These are phyloP conservation scores for Blastobotrys raffinosifermentans DNA, from an alignment of 1,139 yeast genomes.

Conservation along the genomic window DNA sequence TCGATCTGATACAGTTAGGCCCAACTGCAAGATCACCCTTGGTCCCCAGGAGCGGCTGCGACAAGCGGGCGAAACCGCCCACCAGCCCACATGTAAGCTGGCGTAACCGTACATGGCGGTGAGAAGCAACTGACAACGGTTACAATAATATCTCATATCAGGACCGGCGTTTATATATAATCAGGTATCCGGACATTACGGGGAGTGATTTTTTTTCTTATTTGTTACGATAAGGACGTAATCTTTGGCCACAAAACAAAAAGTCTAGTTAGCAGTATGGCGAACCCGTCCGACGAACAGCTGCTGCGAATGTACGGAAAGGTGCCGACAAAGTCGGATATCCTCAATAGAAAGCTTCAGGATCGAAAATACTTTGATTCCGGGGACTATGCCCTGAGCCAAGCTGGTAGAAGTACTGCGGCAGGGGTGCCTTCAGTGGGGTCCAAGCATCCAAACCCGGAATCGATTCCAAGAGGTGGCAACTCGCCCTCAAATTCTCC, in stretches of 20 bases:
- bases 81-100: too few relatives aligned
- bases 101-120: too few relatives aligned
- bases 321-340: slow-evolving; percentile 79
- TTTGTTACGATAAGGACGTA: not conserved
- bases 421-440: slow-evolving; percentile 34
- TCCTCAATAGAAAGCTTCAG: slow-evolving; percentile 60
- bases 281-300: slow-evolving; percentile 37
- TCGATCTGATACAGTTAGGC: too few relatives aligned
- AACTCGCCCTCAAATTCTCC: slow-evolving; percentile 12
- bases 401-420: slow-evolving; percentile 45
- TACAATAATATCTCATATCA: too few relatives aligned
- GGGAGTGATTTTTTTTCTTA: too few relatives aligned
- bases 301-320: slow-evolving; percentile 80
- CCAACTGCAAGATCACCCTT: too few relatives aligned
- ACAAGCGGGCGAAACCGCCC: too few relatives aligned
- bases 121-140: too few relatives aligned
- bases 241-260: slow-evolving; percentile 7
- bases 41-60: too few relatives aligned
- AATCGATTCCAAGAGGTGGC: slow-evolving; percentile 33
- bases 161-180: too few relatives aligned
- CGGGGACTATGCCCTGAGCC: slow-evolving; percentile 94
- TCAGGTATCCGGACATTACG: too few relatives aligned
- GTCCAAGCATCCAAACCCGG: slow-evolving; percentile 39
- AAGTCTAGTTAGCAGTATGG: slow-evolving; percentile 2
- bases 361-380: slow-evolving; percentile 95